Conservation (phyloP, 192 early-diverging fungal species). For the Gryganskiella cystojenkinii region DNA sequence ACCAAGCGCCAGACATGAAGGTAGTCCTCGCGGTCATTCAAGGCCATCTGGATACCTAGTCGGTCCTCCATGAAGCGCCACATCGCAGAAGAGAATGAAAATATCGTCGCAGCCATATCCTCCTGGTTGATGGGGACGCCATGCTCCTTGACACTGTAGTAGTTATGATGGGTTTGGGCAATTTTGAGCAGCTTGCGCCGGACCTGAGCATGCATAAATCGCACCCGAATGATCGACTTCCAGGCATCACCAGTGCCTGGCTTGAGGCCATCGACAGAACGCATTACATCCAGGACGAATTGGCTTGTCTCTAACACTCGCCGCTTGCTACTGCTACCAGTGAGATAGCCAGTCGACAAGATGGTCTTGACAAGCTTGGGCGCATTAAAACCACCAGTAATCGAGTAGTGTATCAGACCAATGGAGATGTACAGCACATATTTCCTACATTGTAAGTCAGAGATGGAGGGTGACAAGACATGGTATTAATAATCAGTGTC, state of each 20-base stretch:
- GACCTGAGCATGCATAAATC: conserved; percentile 19
- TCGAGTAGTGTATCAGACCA: conserved; percentile 10
- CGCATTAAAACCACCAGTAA: conserved; percentile 7
- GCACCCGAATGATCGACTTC: conserved; percentile 24
- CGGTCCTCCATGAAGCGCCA: conserved; percentile 10
- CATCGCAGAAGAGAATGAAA: conserved; percentile 21
- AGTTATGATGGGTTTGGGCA: conserved; percentile 1
- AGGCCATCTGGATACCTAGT: conserved; percentile 19
- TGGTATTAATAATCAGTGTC: neutral
- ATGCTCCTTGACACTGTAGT: conserved; percentile 2
- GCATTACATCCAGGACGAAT: conserved; percentile 10
- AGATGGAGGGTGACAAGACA: neutral
- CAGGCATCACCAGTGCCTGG: conserved; percentile 5
- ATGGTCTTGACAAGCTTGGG: conserved; percentile 15
- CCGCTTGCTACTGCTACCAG: neutral
- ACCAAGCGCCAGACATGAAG: conserved; percentile 59
- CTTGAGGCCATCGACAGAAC: neutral
- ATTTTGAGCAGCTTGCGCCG: conserved; percentile 3
- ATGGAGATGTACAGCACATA: conserved; percentile 6
- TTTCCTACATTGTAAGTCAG: neutral
- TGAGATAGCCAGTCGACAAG: conserved; percentile 14
- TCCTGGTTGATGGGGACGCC: conserved; percentile 34
- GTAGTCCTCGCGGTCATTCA: conserved; percentile 47
- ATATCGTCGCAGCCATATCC: conserved; percentile 10
- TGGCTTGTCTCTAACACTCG: conserved; percentile 22